Conservation (phyloP, 257 asterid genomes). For the Ocimum tenuiflorum region DNA sequence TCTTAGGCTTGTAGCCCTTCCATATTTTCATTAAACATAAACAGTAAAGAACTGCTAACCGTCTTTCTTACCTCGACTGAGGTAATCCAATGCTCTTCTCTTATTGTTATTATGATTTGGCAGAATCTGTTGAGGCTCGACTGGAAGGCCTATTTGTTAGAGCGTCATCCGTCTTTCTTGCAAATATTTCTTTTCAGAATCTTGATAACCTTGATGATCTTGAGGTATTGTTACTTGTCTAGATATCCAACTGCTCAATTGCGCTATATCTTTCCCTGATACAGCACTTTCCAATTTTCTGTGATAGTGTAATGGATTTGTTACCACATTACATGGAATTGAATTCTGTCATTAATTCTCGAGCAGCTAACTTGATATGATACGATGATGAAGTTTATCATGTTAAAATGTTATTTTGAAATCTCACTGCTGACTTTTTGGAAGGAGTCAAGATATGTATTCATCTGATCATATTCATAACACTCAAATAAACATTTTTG, state of each 20-base stretch:
- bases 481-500: no score
- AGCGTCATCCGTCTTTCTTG: constrained; percentile 55
- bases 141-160: constrained; percentile 61
- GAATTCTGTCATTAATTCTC: no score
- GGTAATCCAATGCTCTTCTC: constrained; percentile 8
- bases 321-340: no score
- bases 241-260: not conserved
- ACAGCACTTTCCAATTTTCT: not conserved
- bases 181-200: constrained; percentile 59
- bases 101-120: constrained; percentile 24
- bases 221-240: constrained; percentile 43
- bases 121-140: constrained; percentile 69
- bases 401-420: not conserved
- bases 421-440: not conserved
- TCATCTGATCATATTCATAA: not conserved
- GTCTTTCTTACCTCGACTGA: not conserved
- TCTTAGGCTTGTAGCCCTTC: not conserved
- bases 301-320: no score
- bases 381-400: no score
- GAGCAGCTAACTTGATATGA: no score
- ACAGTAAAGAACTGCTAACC: not conserved
- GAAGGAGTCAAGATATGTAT: not conserved
- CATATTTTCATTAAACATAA: not conserved
- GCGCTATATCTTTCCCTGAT: constrained; percentile 1
- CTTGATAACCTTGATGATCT: constrained; percentile 58